Conservation (phyloP, 805 yeast species). For the Saturnispora halmiae region DNA sequence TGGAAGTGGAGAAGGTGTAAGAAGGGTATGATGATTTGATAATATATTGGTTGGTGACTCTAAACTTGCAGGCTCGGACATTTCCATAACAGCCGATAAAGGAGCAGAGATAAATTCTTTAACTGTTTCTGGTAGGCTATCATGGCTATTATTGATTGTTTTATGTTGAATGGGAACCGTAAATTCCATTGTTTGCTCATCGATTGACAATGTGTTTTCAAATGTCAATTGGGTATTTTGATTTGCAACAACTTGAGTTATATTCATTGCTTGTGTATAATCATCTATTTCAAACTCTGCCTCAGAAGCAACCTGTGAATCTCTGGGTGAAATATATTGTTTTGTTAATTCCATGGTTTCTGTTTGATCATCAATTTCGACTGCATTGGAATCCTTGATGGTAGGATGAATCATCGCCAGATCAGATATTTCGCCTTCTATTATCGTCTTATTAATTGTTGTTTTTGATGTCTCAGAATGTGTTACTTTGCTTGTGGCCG, state of each 20-base stretch:
- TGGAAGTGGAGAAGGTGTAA: no score
- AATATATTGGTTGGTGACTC: no score
- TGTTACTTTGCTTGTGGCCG: slow-evolving; percentile 17
- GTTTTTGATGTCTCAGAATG: neutral
- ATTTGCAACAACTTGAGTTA: slow-evolving; percentile 3
- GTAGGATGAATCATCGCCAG: slow-evolving; percentile 17
- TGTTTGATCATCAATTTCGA: slow-evolving; percentile 2
- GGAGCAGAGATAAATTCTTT: neutral
- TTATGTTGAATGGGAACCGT: slow-evolving; percentile 2
- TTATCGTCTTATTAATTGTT: neutral
- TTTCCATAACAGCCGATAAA: slow-evolving; percentile 10
- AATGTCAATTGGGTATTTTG: neutral
- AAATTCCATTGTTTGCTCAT: slow-evolving; percentile 1
- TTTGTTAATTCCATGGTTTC: slow-evolving; percentile 9
- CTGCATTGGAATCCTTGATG: neutral
- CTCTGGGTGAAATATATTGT: neutral
- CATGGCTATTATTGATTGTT: neutral
- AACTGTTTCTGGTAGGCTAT: no score
- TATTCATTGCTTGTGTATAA: slow-evolving; percentile 6
- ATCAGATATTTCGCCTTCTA: neutral
- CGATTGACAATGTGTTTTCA: slow-evolving; percentile 6
- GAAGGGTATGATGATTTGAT: no score
- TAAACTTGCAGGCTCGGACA: slow-evolving; percentile 10
- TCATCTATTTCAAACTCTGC: neutral
- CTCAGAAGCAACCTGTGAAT: neutral